phyloP scores from a whole-genome alignment of 164 flowering plant species.

The Magnolia officinalis region DNA sequence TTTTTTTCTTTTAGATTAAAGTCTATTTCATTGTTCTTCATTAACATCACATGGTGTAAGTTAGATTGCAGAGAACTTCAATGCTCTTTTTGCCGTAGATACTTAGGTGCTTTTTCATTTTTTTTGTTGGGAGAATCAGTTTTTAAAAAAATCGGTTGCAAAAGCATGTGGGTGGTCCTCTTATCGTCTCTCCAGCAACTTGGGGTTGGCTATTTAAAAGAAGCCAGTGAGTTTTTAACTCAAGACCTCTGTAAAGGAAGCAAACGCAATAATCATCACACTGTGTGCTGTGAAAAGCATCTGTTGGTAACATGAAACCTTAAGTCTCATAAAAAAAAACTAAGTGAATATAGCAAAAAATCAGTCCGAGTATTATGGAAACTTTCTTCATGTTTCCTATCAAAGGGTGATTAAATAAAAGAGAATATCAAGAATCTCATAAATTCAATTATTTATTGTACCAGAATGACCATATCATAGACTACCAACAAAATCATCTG shows the following conservation, averaged over 20 bases:
- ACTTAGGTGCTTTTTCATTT: neutral
- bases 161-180: neutral
- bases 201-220: neutral
- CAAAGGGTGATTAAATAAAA: neutral
- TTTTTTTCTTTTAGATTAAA: neutral
- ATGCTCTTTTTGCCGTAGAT: too few species aligned
- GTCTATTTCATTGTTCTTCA: too few species aligned
- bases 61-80: too few species aligned
- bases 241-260: neutral
- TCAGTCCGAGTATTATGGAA: too few species aligned
- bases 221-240: too few species aligned
- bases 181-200: neutral
- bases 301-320: too few species aligned
- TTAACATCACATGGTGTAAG: too few species aligned
- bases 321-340: too few species aligned
- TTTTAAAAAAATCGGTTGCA: neutral
- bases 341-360: too few species aligned
- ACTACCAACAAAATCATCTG: neutral
- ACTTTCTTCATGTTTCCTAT: too few species aligned
- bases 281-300: too few species aligned
- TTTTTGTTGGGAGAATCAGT: neutral
- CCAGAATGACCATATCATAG: neutral
- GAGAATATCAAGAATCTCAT: too few species aligned
- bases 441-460: neutral
- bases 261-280: neutral